Base-by-base conservation (phyloP, 2,329 filamentous ascomycete genomes). In the Aspergillus sp. region DNA sequence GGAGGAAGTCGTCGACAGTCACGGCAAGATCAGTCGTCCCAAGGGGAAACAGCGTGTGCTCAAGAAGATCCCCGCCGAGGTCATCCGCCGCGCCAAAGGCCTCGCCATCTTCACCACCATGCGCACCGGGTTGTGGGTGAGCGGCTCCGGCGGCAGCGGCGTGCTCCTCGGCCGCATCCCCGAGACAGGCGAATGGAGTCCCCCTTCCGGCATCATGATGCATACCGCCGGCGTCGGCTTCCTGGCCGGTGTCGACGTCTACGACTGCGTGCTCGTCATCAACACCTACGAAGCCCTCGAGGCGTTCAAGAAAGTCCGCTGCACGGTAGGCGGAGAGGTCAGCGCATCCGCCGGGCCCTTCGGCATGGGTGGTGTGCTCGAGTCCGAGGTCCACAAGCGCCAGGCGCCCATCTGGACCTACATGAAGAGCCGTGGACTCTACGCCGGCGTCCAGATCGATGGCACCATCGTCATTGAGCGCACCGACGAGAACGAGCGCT, bases 51-150 rank as follows among this genome's bases (percentile, higher is more conserved):
- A 87, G 60, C 79, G 75, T 60, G 80, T 87, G 45, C 67, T 89
- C 47, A 90, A 93, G 73, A 94, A 91, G 75, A 97, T 97, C 23
- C 93, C 93, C 0, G 78, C 86, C 52, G 82, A 87, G 65, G 90
- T 97, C 52, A 90, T 97, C 62, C 85, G 89, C 66, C 89, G 94
- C 73, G 91, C 92, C 23, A 91, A 93, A 61, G 93, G 91, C 10
- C 81, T 97, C 53, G 92, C 91, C 50, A 89, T 97, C 61, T 97
- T 97, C 76, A 96, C 92, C 1, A 96, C 91, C 25, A 96, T 97
- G 91, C 87, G 93, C 54, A 93, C 90, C 13, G 93, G 93, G 11
- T 77, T 97, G 29, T 96, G 92, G 89, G 81, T 96, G 62, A 93
- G 89, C 43, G 93, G 93, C 43, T 92, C 91, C 14, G 92, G 92